Percentiles rank a stretch among this genome's conserved stretches.
Conservation (phyloP, 345 rosid genomes). For the Citrus australasica region DNA sequence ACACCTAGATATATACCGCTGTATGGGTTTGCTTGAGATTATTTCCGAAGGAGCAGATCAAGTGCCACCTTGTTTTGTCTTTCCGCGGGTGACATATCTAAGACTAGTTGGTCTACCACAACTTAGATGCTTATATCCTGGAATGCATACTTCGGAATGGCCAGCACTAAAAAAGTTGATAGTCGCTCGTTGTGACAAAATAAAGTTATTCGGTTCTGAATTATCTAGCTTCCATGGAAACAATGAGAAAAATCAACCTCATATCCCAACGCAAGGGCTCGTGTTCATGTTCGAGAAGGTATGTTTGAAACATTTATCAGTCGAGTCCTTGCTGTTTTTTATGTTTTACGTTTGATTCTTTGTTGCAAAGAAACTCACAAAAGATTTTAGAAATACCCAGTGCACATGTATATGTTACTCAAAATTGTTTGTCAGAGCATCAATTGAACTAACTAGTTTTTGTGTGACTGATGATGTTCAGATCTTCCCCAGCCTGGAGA, state of each 20-base stretch:
- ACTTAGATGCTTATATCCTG: too few species aligned
- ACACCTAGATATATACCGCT: neutral
- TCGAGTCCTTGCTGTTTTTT: too few species aligned
- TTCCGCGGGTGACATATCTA: too few species aligned
- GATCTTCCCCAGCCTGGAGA: slow-evolving; percentile 18
- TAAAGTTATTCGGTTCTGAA: too few species aligned
- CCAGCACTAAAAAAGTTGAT: too few species aligned
- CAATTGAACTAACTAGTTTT: neutral
- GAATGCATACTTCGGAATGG: too few species aligned
- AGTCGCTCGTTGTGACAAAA: too few species aligned
- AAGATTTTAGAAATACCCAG: too few species aligned
- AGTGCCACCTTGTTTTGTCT: neutral
- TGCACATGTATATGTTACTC: neutral
- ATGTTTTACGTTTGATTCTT: too few species aligned
- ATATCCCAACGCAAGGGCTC: neutral
- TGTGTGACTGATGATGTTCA: neutral
- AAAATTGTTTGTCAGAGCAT: neutral
- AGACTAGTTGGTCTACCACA: accelerated
- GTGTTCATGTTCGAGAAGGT: slow-evolving; percentile 6
- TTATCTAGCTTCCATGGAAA: too few species aligned
- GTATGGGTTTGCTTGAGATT: neutral
- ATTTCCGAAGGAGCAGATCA: slow-evolving; percentile 4
- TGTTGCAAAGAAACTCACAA: too few species aligned
- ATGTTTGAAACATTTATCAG: neutral
- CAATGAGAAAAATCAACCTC: neutral